Percentiles rank a stretch among this genome's conserved stretches.
These are phyloP conservation scores for Miscanthus lutarioriparius DNA, from an alignment of 176 grass and related monocot genomes.

Conservation along the genomic window DNA sequence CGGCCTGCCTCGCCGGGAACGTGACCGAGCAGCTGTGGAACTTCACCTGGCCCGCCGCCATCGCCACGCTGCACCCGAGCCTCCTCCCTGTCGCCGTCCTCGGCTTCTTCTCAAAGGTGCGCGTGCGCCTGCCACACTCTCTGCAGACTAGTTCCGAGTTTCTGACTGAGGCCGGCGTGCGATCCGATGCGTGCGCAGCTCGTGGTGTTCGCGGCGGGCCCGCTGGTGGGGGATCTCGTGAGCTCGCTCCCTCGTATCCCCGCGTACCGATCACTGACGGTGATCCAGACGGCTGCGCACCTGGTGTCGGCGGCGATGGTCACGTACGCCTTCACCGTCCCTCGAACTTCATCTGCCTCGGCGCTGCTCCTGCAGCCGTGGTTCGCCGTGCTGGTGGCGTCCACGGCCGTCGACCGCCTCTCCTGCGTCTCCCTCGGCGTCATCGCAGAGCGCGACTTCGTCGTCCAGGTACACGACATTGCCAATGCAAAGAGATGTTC, in stretches of 20 bases:
- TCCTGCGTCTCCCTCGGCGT: conserved; percentile 50
- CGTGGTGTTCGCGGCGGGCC: conserved; percentile 51
- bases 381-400: conserved; percentile 54
- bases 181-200: conserved; percentile 37
- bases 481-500: not conserved
- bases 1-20: conserved; percentile 54
- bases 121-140: not conserved
- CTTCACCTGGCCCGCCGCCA: conserved; percentile 65
- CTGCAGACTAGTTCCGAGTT: not conserved
- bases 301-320: conserved; percentile 53
- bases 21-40: conserved; percentile 68
- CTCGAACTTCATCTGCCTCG: not conserved
- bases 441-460: conserved; percentile 54
- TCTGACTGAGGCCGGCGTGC: not conserved
- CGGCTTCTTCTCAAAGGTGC: conserved; percentile 68
- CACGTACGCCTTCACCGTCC: conserved; percentile 39
- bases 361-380: conserved; percentile 51
- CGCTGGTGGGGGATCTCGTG: conserved; percentile 51
- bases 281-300: conserved; percentile 55
- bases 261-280: conserved; percentile 36
- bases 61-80: conserved; percentile 60
- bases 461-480: conserved; percentile 22
- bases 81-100: conserved; percentile 60
- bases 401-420: conserved; percentile 54
- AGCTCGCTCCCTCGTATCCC: conserved; percentile 56